Evolutionary conservation across 805 yeast genomes (phyloP), one percentile per base, ranked within the genome.

Genomic region (Candida ipomoeae): DNA sequence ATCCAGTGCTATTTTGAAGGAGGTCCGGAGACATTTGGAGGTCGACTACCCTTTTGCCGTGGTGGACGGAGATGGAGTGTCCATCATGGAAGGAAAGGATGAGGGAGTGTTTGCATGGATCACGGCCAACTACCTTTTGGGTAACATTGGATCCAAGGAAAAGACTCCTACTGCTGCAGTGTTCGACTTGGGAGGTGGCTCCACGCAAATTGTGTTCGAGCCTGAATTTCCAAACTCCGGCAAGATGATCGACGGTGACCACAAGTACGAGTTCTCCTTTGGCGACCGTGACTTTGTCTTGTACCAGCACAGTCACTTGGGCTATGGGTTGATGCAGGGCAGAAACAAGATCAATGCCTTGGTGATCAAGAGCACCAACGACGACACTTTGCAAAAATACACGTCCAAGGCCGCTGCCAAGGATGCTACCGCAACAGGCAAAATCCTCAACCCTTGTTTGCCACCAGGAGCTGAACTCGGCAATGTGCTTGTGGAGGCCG

Each of bases 21-120:
- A 89, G 54, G 97, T 95, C 20, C 79, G 87, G 65, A 62, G 66
- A 10, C 94, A 89, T 63, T 74, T 94, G 55, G 89, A 87, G 64
- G 68, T 72, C 1, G 84, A 89, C 56, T 94, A 83, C 67, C 99
- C 99, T 49, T 94, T 94, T 74, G 86, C 97, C 2, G 89, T 94
- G 44, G 96, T 91, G 45, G 83, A 79, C 10, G 89, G 84, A 44
- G 87, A 89, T 52, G 98, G 97, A 55, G 78, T 94, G 52, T 78
- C 91, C 10, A 88, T 94, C 63, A 92, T 94, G 98, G 90, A 87
- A 52, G 99, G 99, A 58, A 84, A 83, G 52, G 96, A 92, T 60
- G 99, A 95, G 75, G 99, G 99, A 68, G 97, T 94, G 7, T 94
- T 83, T 64, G 99, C 99, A 1, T 94, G 99, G 99, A 87, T 94